Evolutionary conservation across 257 asterid genomes (phyloP), one percentile per base, ranked within the genome.

Genomic region (Fraxinus anomala): DNA sequence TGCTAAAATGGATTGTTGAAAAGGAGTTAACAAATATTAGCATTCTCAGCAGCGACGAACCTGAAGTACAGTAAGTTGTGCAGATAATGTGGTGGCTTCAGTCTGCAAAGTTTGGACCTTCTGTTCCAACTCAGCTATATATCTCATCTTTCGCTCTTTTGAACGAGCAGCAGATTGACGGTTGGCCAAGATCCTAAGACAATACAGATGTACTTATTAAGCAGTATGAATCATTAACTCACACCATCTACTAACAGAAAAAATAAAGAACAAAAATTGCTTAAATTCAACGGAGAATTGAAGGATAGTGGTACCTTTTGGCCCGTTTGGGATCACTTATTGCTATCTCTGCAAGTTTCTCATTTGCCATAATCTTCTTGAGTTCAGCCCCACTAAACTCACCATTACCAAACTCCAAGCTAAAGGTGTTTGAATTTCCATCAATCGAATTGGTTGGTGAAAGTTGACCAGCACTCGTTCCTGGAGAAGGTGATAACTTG

Each of bases 151-250:
- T 76, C 94, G 81, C 83, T 89, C 96, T 70, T 91, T 91, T 31
- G 96, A 91, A 31, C 96, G 90, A 1, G 94, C 96, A 83, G 96
- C 92, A 76, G 96, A 91, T 72, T 87, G 92, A 16, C 96, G 92
- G 80, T 89, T 91, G 66, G 96, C 92, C 79, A 91, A 82, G 81
- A 91, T 91, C 85, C 94, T 91, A 72, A 67, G 56, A 63, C 31
- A 78, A 72, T 14, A 75, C 28, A 21, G 36, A 68, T 17, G 39
- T 77, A 75, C 19, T 76, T 69, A 73, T 37, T 16, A 34, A 76
- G 75, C 36, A 63, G 47, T n/a, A 63, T 1, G 33, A 26, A 74
- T 23, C 12, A 37, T 16, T 4, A 16, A 26, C 31, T 40, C 9
- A 67, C 6, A 72, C 6, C 65, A 54, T 54, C 7, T 1, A 54